phyloP scores from a whole-genome alignment of 2,329 filamentous ascomycete genomes.

The Beauveria caledonica region DNA sequence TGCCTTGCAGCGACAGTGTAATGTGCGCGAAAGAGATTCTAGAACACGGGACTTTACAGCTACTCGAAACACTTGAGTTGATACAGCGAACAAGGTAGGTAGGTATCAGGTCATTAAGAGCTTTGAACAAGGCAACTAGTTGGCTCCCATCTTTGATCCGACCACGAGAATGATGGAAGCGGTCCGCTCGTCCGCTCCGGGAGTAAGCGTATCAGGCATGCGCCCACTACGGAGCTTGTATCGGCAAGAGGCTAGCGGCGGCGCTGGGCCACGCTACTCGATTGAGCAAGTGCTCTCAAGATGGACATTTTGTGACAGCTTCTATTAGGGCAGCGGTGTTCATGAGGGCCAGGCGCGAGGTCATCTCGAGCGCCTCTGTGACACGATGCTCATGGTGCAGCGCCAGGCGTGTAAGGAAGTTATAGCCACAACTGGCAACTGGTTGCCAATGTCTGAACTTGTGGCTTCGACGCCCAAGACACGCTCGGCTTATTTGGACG shows the following conservation, averaged over 20 bases:
- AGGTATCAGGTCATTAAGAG: neutral
- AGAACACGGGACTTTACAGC: neutral
- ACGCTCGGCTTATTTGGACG: neutral
- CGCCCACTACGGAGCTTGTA: neutral
- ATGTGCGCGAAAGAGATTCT: neutral
- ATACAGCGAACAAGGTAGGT: no score
- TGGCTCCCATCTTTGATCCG: neutral
- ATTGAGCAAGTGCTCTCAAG: neutral
- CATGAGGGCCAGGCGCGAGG: neutral
- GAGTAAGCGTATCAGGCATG: neutral
- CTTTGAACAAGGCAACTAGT: neutral
- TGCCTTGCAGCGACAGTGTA: neutral
- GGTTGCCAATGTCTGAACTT: no score
- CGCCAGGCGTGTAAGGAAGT: no score
- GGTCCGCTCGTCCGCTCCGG: conserved; percentile 2
- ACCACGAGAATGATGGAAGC: neutral
- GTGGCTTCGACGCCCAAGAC: neutral
- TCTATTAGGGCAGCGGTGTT: neutral
- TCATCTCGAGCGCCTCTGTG: neutral
- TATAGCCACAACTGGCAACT: no score
- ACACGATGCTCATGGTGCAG: no score
- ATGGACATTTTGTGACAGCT: neutral
- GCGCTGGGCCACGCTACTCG: neutral
- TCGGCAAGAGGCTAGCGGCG: neutral
- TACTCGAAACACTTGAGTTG: no score